A percentile compares a stretch with the other conserved stretches of the same genome.
Evolutionary conservation across 2,329 filamentous ascomycete species (phyloP).

Genomic region (Colletotrichum cereale): DNA sequence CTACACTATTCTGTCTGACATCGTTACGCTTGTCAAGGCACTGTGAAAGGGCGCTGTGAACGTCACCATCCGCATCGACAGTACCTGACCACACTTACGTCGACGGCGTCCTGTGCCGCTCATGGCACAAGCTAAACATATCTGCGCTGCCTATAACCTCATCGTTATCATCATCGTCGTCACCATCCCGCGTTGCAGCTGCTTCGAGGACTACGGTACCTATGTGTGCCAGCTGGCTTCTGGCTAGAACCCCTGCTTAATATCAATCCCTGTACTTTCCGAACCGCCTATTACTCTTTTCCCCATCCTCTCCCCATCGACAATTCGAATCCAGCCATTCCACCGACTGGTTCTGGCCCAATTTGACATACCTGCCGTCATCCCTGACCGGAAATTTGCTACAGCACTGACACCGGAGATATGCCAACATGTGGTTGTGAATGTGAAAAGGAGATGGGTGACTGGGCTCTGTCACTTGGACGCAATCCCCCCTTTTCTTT

Average conservation of each 20-base stretch:
- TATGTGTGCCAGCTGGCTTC: constrained; percentile 20
- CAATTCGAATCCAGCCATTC: constrained; percentile 13
- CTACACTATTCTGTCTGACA: neutral
- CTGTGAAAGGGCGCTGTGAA: constrained; percentile 12
- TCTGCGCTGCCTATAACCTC: neutral
- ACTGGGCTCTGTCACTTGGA: neutral
- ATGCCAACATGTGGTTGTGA: neutral
- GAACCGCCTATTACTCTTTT: constrained; percentile 8
- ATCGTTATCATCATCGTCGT: constrained; percentile 6
- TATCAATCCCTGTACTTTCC: constrained; percentile 22
- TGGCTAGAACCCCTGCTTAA: constrained; percentile 18
- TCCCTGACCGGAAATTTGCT: constrained; percentile 34
- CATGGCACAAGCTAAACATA: constrained; percentile 7
- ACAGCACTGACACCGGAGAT: constrained; percentile 14
- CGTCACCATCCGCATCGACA: constrained; percentile 6
- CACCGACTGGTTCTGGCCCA: constrained; percentile 22
- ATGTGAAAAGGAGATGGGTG: constrained; percentile 5
- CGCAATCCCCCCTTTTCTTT: neutral
- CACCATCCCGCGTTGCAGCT: constrained; percentile 22
- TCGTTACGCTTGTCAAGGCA: constrained; percentile 7
- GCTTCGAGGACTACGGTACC: constrained; percentile 6
- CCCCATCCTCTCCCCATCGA: neutral
- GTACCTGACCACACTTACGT: neutral
- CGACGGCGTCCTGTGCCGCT: neutral
- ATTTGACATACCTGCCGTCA: constrained; percentile 1